A percentile compares a stretch with the other conserved stretches of the same genome.
These are phyloP conservation scores for Saposhnikovia divaricata DNA, from an alignment of 129 eudicot genomes.

Conservation along the genomic window DNA sequence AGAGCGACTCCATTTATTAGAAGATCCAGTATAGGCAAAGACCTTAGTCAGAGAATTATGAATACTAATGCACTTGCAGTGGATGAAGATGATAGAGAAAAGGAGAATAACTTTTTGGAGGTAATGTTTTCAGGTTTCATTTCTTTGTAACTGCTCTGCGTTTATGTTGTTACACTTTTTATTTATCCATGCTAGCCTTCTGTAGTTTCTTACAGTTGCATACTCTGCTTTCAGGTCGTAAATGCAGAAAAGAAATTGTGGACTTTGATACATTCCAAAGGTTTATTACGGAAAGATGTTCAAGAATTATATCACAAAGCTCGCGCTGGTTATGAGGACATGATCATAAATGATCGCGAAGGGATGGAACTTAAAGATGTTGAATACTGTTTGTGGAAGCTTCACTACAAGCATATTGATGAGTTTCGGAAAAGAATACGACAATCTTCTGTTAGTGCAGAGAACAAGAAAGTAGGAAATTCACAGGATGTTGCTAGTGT, in stretches of 20 bases:
- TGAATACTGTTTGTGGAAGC: conserved; percentile 81
- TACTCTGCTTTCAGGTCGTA: conserved; percentile 36
- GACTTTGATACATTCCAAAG: conserved; percentile 60
- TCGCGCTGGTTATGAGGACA: conserved; percentile 50
- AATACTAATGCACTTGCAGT: neutral
- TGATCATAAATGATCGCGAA: conserved; percentile 38
- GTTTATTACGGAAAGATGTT: conserved; percentile 47
- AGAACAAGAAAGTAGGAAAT: conserved; percentile 18
- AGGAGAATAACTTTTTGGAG: conserved; percentile 35
- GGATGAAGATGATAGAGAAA: neutral
- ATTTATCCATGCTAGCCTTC: neutral
- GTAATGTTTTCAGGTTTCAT: conserved; percentile 25
- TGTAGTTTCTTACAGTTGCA: neutral
- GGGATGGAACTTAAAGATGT: conserved; percentile 52
- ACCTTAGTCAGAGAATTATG: neutral
- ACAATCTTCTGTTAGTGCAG: conserved; percentile 30
- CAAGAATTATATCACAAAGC: conserved; percentile 55
- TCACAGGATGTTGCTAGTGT: conserved; percentile 8
- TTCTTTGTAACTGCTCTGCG: conserved; percentile 3
- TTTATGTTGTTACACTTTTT: neutral
- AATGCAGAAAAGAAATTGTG: conserved; percentile 56
- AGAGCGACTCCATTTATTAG: neutral
- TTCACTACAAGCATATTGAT: conserved; percentile 84
- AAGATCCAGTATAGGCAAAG: neutral
- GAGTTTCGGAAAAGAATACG: conserved; percentile 62